Percentiles rank a stretch among this genome's conserved stretches.
These are phyloP conservation scores for Penicillium arizonense DNA, from an alignment of 495 filamentous ascomycete genomes.

Conservation along the genomic window DNA sequence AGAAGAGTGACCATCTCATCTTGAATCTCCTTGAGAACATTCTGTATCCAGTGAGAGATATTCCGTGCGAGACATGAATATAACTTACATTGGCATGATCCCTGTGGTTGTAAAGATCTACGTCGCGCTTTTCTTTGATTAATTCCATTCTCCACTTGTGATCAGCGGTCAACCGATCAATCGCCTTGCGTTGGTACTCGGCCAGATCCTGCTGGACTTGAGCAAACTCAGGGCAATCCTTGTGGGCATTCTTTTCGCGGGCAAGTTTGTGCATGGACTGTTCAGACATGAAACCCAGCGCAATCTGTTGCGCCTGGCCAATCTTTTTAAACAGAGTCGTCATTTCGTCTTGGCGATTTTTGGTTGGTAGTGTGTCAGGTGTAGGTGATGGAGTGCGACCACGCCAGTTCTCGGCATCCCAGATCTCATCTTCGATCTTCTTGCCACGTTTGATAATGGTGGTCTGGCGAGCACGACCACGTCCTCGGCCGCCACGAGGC, in stretches of 20 bases:
- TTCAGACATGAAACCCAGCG: slow-evolving; percentile 37
- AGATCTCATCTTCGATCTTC: slow-evolving; percentile 31
- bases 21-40: slow-evolving; percentile 26
- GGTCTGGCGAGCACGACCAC: slow-evolving; percentile 19
- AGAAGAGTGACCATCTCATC: slow-evolving; percentile 39
- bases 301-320: slow-evolving; percentile 37
- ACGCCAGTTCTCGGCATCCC: slow-evolving; percentile 26
- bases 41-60: slow-evolving; percentile 18
- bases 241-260: slow-evolving; percentile 42
- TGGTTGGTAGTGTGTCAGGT: slow-evolving; percentile 34
- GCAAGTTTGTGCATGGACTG: slow-evolving; percentile 37
- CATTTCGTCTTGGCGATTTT: slow-evolving; percentile 41
- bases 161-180: slow-evolving; percentile 22
- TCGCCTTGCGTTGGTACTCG: slow-evolving; percentile 14
- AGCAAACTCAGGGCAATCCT: slow-evolving; percentile 40
- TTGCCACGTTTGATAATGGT: slow-evolving; percentile 18
- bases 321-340: slow-evolving; percentile 42
- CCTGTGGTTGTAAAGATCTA: slow-evolving; percentile 27
- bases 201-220: slow-evolving; percentile 28
- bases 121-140: slow-evolving; percentile 25
- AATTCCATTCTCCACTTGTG: slow-evolving; percentile 29
- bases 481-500: slow-evolving; percentile 25
- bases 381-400: slow-evolving; percentile 38
- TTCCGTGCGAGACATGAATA: neutral
- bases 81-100: slow-evolving; percentile 28